These are phyloP conservation scores for Bruguiera sexangula DNA, from an alignment of 345 rosid species.

Conservation along the genomic window DNA sequence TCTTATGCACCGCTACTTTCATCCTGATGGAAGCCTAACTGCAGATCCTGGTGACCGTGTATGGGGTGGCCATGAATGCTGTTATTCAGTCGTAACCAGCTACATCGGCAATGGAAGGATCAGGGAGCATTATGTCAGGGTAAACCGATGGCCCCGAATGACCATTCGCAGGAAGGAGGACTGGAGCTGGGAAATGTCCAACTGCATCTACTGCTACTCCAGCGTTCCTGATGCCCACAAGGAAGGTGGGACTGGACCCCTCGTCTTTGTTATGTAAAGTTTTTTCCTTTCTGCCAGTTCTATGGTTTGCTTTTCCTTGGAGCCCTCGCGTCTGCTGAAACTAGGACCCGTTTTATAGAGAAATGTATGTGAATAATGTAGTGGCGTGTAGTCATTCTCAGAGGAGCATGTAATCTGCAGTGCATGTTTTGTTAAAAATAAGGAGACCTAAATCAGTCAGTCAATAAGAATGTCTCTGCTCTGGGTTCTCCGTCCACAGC, in stretches of 20 bases:
- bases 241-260: slow-evolving; percentile 51
- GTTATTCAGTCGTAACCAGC: slow-evolving; percentile 44
- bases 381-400: not conserved
- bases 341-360: too few relatives aligned
- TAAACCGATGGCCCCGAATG: slow-evolving; percentile 54
- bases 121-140: slow-evolving; percentile 55
- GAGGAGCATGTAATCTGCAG: not conserved
- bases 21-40: slow-evolving; percentile 57
- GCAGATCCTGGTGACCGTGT: slow-evolving; percentile 55
- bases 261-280: slow-evolving; percentile 16
- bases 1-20: slow-evolving; percentile 54
- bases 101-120: slow-evolving; percentile 40
- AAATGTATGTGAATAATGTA: not conserved
- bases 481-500: not conserved
- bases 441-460: too few relatives aligned
- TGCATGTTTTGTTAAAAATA: not conserved
- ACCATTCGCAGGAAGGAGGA: slow-evolving; percentile 46
- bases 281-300: not conserved
- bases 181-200: slow-evolving; percentile 72
- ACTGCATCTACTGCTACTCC: slow-evolving; percentile 41
- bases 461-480: not conserved
- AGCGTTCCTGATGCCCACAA: slow-evolving; percentile 46
- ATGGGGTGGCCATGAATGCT: slow-evolving; percentile 70
- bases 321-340: too few relatives aligned
- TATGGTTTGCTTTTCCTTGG: too few relatives aligned